phyloP scores from a whole-genome alignment of 805 yeast genomes.

The Saturnispora serradocipensis region DNA sequence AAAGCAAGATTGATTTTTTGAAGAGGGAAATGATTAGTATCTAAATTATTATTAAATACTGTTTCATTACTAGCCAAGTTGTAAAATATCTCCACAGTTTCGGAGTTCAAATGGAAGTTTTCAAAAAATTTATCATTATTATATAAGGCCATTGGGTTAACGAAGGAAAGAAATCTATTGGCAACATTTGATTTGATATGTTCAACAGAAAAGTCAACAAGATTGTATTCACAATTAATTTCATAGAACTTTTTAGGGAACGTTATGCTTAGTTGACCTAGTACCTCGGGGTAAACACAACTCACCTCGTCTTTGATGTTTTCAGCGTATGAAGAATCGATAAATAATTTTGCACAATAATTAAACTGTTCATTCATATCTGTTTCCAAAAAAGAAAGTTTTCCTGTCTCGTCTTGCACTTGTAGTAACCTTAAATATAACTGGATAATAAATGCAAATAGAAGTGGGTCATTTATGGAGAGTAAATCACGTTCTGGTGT shows the following conservation, averaged over 20 bases:
- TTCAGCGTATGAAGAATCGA: slow-evolving; percentile 12
- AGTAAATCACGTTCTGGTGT: slow-evolving; percentile 18
- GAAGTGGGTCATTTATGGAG: slow-evolving; percentile 23
- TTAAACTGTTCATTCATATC: slow-evolving; percentile 16
- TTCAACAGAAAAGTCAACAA: slow-evolving; percentile 17
- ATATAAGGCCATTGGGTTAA: slow-evolving; percentile 21
- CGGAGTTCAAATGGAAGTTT: slow-evolving; percentile 15
- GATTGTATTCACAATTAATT: slow-evolving; percentile 17
- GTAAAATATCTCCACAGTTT: slow-evolving; percentile 17
- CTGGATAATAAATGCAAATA: slow-evolving; percentile 22
- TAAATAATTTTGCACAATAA: slow-evolving; percentile 19
- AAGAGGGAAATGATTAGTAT: slow-evolving; percentile 8
- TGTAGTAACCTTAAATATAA: slow-evolving; percentile 25
- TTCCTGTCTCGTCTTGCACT: not conserved
- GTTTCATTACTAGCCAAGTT: slow-evolving; percentile 18
- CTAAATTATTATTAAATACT: slow-evolving; percentile 15
- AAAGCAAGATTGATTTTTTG: slow-evolving; percentile 10
- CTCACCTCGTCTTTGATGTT: slow-evolving; percentile 1
- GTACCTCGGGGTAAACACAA: slow-evolving; percentile 9
- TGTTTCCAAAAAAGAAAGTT: slow-evolving; percentile 10
- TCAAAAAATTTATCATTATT: slow-evolving; percentile 12
- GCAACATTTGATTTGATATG: slow-evolving; percentile 13
- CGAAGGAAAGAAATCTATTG: slow-evolving; percentile 18
- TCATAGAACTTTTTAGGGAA: slow-evolving; percentile 16
- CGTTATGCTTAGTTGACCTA: slow-evolving; percentile 6